Base-by-base conservation (phyloP, 2,329 filamentous ascomycete genomes). In the Ophiostoma ulmi region DNA sequence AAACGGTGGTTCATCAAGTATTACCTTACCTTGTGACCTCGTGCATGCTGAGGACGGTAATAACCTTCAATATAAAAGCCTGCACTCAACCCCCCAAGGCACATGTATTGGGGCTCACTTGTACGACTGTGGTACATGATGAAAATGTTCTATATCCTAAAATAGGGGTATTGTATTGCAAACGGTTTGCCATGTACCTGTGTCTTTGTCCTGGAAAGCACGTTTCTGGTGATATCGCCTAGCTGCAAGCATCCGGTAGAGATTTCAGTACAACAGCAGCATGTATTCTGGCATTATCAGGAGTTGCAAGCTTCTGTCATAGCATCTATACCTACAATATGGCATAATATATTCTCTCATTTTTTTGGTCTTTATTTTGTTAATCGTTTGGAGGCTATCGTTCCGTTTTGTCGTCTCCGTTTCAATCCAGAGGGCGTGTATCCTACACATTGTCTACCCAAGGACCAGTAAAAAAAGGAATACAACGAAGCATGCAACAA, bases 201-300 rank as follows among this genome's bases (percentile, higher is more conserved):
- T 48, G 44, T 22, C n/a, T 58, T 10, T 58, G 52, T 58, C 52
- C 52, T 26, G 22, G 10, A 58, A 58, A 58, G 48, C 52, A 14
- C 52, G n/a, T 58, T 58, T 22, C 22, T 17, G 52, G 52, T 26
- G 52, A 31, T 58, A 11, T 26, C 48, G 22, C 13, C 22, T 11
- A 14, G 58, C 58, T 63, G 58, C 58, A 63, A 35, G 58, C 26
- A 22, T 63, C 58, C 58, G n/a, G 58, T n/a, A 58, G 58, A 26
- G 11, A 63, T 63, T 26, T 13, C 11, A 13, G n/a, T 22, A 58
- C 22, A 58, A 17, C 52, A 58, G 11, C 52, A 10, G 22, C 52
- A 13, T 58, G 52, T 58, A 26, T 3, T n/a, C 17, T 20, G 5
- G 7, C 20, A 20, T 7, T 58, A 26, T 4, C 22, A 58, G 22